Percentiles rank a stretch among this genome's conserved stretches.
phyloP scores from a whole-genome alignment of 352 stramenopile species.

The Pythium brassicae region DNA sequence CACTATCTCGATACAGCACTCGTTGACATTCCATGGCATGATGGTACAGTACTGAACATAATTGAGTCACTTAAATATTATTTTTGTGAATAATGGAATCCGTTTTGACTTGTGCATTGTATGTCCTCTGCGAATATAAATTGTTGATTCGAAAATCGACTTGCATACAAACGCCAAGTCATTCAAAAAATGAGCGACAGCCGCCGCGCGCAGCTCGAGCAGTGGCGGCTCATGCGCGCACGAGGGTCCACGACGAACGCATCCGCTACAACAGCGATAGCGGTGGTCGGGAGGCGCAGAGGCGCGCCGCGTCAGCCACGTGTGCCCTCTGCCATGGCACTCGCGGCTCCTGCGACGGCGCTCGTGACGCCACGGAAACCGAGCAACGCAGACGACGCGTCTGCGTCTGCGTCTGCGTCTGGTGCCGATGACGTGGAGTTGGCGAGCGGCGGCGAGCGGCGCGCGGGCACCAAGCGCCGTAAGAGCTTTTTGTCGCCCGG shows the following conservation, averaged over 20 bases:
- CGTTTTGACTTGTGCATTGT: too few species aligned
- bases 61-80: too few species aligned
- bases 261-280: not conserved
- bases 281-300: not conserved
- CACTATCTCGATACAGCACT: too few species aligned
- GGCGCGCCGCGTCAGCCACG: not conserved
- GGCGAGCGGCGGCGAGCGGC: not conserved
- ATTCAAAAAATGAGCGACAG: slow-evolving; percentile 41
- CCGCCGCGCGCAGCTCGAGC: slow-evolving; percentile 55
- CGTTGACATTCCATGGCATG: too few species aligned
- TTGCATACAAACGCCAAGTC: not conserved
- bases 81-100: too few species aligned
- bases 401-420: not conserved
- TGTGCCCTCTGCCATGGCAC: not conserved
- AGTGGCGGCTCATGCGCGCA: slow-evolving; percentile 53
- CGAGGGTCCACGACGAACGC: not conserved
- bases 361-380: slow-evolving; percentile 8
- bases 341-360: not conserved
- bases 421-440: not conserved
- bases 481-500: slow-evolving; percentile 53
- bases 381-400: not conserved
- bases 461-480: slow-evolving; percentile 36
- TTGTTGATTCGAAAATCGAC: too few species aligned
- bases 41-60: too few species aligned
- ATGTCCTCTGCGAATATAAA: too few species aligned